Base-by-base conservation (phyloP, 2,329 filamentous ascomycete genomes). In the Aulographum hederae region DNA sequence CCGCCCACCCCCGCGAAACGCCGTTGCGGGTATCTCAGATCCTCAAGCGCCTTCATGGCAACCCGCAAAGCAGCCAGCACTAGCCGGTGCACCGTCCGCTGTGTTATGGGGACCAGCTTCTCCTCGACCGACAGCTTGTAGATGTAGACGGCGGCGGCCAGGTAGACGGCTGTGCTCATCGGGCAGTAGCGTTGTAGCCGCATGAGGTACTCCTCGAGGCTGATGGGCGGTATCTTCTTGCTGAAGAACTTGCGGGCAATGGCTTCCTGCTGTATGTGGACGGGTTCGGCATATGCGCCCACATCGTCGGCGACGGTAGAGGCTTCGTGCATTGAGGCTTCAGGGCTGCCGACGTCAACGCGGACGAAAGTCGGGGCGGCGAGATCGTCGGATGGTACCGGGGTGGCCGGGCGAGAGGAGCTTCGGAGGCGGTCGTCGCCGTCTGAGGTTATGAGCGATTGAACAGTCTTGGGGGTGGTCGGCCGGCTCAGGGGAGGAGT, bases 191-290 rank as follows among this genome's bases (percentile, higher is more conserved):
- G 72, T 55, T 95, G 85, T 36, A 95, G 69, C 12, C 86, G 78
- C 44, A 74, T 63, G 16, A 95, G 67, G 48, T 95, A 98, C 39
- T 89, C 78, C 46, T 77, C 70, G 29, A 94, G 65, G 21, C 73
- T 67, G 41, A 95, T 86, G 8, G 78, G 75, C 14, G 89, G 86
- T 12, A 82, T 73, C 31, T 73, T 70, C 50, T 89, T 93, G 40
- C 78, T 86, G 59, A 89, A 91, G 56, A 98, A 98, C 46, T 89
- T 89, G 42, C 84, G 73, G 13, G 81, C 82, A 40, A 95, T 81
- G 40, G 82, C 78, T 38, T 73, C 74, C 47, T 89, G 78, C 50
- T 94, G 85, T 20, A 81, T 57, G 37, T 76, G 72, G 34, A 82
- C 60, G 15, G 77, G 74, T 43, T 82, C 73, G 18, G 72, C 73